Conservation (phyloP, 2,329 filamentous ascomycete genomes). For the Paramyrothecium roridum region DNA sequence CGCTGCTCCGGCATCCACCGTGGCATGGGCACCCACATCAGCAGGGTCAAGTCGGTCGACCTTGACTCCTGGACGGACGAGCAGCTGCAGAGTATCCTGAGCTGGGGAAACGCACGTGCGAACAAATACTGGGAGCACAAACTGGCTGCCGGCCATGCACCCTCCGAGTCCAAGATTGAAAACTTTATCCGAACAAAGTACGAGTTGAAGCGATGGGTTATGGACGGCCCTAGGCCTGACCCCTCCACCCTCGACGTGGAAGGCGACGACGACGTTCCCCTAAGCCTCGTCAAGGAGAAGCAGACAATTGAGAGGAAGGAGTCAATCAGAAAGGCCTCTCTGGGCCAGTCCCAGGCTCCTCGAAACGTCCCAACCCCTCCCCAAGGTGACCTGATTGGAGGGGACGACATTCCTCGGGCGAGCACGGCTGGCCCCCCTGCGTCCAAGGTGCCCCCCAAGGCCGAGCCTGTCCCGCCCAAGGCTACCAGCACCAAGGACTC, state of each 20-base stretch:
- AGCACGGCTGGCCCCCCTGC: slow-evolving; percentile 68
- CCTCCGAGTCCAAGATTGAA: slow-evolving; percentile 97
- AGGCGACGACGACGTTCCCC: slow-evolving; percentile 77
- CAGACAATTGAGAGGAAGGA: slow-evolving; percentile 59
- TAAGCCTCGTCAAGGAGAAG: slow-evolving; percentile 64
- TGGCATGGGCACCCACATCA: slow-evolving; percentile 98
- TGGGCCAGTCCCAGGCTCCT: slow-evolving; percentile 38
- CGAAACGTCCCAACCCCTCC: slow-evolving; percentile 39
- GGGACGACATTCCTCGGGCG: slow-evolving; percentile 67
- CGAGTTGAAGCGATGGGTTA: slow-evolving; percentile 98
- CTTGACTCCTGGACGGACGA: slow-evolving; percentile 98
- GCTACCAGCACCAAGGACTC: slow-evolving; percentile 80
- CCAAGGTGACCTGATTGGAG: slow-evolving; percentile 75
- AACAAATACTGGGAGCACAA: slow-evolving; percentile 99
- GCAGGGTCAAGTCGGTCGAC: slow-evolving; percentile 95
- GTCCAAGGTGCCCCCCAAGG: slow-evolving; percentile 56
- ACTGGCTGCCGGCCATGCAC: slow-evolving; percentile 83
- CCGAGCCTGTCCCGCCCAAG: slow-evolving; percentile 63
- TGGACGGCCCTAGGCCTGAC: slow-evolving; percentile 93
- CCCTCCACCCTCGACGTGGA: slow-evolving; percentile 81
- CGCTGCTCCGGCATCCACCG: slow-evolving; percentile 97
- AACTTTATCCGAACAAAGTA: slow-evolving; percentile 99
- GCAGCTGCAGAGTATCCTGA: slow-evolving; percentile 88
- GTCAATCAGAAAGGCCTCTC: slow-evolving; percentile 57
- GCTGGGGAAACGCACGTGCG: slow-evolving; percentile 92